Evolutionary conservation across 495 filamentous ascomycete genomes (phyloP), one percentile per base, ranked within the genome.

Genomic region (Astrothelium subdiscretum): DNA sequence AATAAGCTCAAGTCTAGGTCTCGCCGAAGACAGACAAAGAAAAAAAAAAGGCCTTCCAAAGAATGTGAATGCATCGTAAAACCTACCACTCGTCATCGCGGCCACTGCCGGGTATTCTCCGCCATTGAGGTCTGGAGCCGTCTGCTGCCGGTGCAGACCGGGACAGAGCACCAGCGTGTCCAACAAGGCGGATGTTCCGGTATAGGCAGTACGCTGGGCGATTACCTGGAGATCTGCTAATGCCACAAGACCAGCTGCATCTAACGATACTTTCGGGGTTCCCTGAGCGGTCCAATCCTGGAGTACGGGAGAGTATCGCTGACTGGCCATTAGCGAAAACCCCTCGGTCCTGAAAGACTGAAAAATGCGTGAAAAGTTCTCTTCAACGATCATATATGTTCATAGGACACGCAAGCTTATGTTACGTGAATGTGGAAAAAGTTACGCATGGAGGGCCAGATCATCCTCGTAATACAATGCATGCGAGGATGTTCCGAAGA

Each of bases 141-240:
- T 68, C 65, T 86, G 83, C 64, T 86, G 82, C 58, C 77, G 78
- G 72, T 86, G 83, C 48, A 86, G 65, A 2, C 83, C 83, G 0
- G 84, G 84, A 18, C 79, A 81, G 0, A 86, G 74, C 27, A 85
- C 68, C 4, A 86, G 70, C 22, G 69, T 70, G 68, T 86, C 84
- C 0, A 82, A 68, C 67, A 77, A 77, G 4, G 73, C 73, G 0
- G 80, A 74, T 1, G 75, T 77, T 51, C 84, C 83, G 2, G 77
- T 79, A 31, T 83, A 73, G 18, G 75, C 77, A 3, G 83, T 86
- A 24, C 83, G 76, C 32, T 80, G 67, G 0, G 78, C 75, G 20
- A 82, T 76, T 4, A 78, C 80, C 13, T 75, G 69, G 24, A 86
- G 75, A 66, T 86, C 82, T 4, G 82, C 83, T 5, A 86, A 76